These are phyloP conservation scores for Huntiella bhutanensis DNA, from an alignment of 2,329 filamentous ascomycete genomes.

Conservation along the genomic window DNA sequence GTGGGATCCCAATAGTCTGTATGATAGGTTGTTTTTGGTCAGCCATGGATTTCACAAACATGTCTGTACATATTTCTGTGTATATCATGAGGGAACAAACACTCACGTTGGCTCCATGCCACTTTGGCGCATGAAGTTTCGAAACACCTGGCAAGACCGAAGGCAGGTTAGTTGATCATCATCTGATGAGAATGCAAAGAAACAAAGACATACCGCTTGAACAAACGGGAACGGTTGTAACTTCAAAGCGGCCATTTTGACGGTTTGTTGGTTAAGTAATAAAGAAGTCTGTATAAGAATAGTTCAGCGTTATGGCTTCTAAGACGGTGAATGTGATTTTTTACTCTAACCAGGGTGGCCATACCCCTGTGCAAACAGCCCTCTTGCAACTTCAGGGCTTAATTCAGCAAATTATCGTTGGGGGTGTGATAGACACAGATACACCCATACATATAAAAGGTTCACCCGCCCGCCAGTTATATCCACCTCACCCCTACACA, in stretches of 20 bases:
- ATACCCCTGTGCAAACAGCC: too few relatives aligned
- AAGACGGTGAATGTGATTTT: too few relatives aligned
- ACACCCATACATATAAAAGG: too few relatives aligned
- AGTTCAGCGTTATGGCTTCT: not conserved
- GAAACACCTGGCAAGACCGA: conserved; percentile 43
- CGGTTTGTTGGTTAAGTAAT: not conserved
- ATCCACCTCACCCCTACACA: too few relatives aligned
- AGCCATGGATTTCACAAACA: too few relatives aligned
- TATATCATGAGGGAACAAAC: not conserved
- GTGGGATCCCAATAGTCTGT: conserved; percentile 24
- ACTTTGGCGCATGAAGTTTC: conserved; percentile 69
- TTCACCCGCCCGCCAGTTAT: too few relatives aligned
- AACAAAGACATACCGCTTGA: conserved; percentile 4
- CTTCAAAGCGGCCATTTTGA: not conserved
- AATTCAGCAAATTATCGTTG: too few relatives aligned
- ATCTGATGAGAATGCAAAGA: not conserved
- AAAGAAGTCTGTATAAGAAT: not conserved
- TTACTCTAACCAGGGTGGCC: too few relatives aligned
- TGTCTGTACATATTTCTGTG: too few relatives aligned
- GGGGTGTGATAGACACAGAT: too few relatives aligned
- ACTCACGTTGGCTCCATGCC: conserved; percentile 71
- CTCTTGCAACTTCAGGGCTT: too few relatives aligned
- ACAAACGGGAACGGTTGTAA: conserved; percentile 7
- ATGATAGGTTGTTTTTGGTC: not conserved
- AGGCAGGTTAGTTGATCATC: not conserved